Evolutionary conservation across 169 alveolate species (phyloP), one percentile per base, ranked within the genome.

Genomic region (Plasmodium adleri): DNA sequence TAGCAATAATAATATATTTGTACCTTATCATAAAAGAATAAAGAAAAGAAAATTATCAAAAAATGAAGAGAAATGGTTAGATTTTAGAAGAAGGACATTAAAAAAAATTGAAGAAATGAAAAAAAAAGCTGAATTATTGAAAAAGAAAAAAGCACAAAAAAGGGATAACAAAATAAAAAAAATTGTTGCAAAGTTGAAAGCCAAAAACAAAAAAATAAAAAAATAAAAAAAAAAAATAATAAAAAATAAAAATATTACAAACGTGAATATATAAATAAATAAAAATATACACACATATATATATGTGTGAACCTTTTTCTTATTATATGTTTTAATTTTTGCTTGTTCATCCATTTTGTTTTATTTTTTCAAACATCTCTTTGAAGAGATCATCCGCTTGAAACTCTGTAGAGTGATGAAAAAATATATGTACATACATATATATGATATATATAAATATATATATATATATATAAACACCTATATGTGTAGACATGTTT

Each of bases 61-160:
- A 43, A 43, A 73, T 49, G 91, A 83, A 49, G 67, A 83, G 64
- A 83, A 83, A 26, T 83, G 91, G 91, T 39, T 83, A 62, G 20
- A 78, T 4, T 83, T 83, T 66, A 67, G 91, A 49, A 83, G 91
- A 54, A 68, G 83, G 50, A 83, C 85, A 9, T 63, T 83, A 24
- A 83, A 83, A 68, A 83, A 83, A 83, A 83, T 83, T 50, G 91
- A 83, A 10, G 91, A 83, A 15, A 83, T 83, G 91, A 83, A 83
- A 72, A 72, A 83, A 56, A 83, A 83, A 50, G 91, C 91, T 28
- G 85, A 83, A 56, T 67, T 83, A 12, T 56, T 83, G 20, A 83
- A 83, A 72, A 83, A 67, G 52, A 72, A 54, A 13, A 83, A 83
- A 43, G 52, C 45, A 63, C 71, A 83, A 68, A 83, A 83, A 56